These are phyloP conservation scores for Podosphaera fusca DNA, from an alignment of 2,329 filamentous ascomycete species.

Conservation along the genomic window DNA sequence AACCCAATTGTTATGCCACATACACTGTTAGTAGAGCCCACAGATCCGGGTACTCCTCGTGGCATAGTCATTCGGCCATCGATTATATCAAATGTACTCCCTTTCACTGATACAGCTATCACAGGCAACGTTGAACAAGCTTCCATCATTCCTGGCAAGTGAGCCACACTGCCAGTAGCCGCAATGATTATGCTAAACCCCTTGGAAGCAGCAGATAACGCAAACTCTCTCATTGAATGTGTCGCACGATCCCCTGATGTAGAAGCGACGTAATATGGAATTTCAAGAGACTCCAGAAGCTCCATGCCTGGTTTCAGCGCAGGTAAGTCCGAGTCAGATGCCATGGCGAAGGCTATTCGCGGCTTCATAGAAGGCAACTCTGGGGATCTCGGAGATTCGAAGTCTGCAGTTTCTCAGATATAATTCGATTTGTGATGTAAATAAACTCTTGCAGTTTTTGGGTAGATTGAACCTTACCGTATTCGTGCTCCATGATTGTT, in stretches of 20 bases:
- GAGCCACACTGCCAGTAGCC: slow-evolving; percentile 52
- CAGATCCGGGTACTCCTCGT: slow-evolving; percentile 46
- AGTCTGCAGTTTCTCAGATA: too few relatives aligned
- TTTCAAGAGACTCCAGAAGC: slow-evolving; percentile 29
- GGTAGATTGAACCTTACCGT: too few relatives aligned
- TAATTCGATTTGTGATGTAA: too few relatives aligned
- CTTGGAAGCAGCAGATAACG: slow-evolving; percentile 15
- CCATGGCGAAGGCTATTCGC: slow-evolving; percentile 60
- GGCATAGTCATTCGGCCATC: slow-evolving; percentile 53
- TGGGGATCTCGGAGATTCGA: too few relatives aligned
- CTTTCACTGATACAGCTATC: slow-evolving; percentile 57
- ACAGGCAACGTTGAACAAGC: slow-evolving; percentile 50
- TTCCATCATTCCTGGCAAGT: slow-evolving; percentile 53
- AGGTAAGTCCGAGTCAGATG: slow-evolving; percentile 47
- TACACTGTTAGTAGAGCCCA: slow-evolving; percentile 60
- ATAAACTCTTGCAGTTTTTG: too few relatives aligned
- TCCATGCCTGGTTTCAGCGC: slow-evolving; percentile 45
- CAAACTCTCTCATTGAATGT: slow-evolving; percentile 43
- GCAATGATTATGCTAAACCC: slow-evolving; percentile 19
- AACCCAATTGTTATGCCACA: neutral
- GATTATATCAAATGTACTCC: slow-evolving; percentile 45
- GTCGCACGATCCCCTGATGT: slow-evolving; percentile 64
- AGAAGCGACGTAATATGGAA: slow-evolving; percentile 51
- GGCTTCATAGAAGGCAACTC: slow-evolving; percentile 18
- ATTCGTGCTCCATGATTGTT: too few relatives aligned